Base-by-base conservation (phyloP, 805 yeast genomes). In the Grigorovia yakushimaensis region DNA sequence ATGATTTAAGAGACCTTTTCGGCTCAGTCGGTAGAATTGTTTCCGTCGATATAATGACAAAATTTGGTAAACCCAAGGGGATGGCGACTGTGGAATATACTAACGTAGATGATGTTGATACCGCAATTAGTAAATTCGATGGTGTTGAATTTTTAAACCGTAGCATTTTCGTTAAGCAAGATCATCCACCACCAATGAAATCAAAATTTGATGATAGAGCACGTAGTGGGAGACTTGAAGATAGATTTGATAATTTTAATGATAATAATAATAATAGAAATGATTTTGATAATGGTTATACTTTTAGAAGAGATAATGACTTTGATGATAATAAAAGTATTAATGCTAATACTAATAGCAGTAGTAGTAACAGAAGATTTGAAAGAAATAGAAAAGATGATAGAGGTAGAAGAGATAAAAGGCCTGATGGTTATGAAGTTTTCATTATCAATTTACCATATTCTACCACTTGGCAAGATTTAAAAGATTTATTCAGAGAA, bases 41-140 rank as follows among this genome's bases (percentile, higher is more conserved):
- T 18, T 75, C 84, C 51, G 94, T 96, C 2, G 96, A 88, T 62
- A 81, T 89, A 45, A 82, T 87, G 40, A 79, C 81, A 2, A 73
- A 76, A 48, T 77, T 81, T 54, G 93, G 94, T 49, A 82, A 83
- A 59, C 82, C 87, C 60, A 74, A 89, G 67, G 95, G 95, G 54
- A 83, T 83, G 91, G 91, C 89, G 41, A 86, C 95, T 17, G 95
- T 88, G 39, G 96, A 88, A 64, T 89, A 83, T 58, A 70, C 78
- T 17, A 70, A 71, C 47, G 72, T 72, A 49, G 80, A 74, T 17
- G 83, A 79, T 46, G 96, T 86, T 5, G 73, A 72, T 43, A 73
- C 68, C 21, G 96, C 96, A 13, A 85, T 88, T 56, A 65, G 71
- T 45, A 72, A 77, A 57, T 81, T 74, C 57, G 82, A 85, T 66